Conservation (phyloP, 2,329 filamentous ascomycete genomes). For the Fusarium chaquense region DNA sequence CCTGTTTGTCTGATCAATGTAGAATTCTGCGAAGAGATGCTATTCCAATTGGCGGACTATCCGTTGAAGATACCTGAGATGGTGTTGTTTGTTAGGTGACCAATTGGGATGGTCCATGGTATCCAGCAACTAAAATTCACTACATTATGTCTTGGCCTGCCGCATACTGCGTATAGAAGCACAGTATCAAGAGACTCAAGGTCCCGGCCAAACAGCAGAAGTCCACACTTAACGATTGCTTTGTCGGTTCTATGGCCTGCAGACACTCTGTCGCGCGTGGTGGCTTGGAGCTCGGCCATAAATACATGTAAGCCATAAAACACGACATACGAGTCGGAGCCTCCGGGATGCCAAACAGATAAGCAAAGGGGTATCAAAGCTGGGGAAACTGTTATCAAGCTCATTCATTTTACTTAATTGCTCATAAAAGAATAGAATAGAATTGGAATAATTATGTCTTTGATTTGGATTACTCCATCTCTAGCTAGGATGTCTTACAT, state of each 20-base stretch:
- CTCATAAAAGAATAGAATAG: too few species aligned
- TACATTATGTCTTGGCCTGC: background rate
- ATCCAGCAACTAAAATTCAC: background rate
- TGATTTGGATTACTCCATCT: background rate
- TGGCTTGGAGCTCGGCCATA: background rate
- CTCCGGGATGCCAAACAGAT: background rate
- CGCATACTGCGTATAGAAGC: background rate
- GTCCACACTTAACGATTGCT: background rate
- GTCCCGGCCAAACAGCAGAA: background rate
- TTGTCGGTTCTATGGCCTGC: background rate
- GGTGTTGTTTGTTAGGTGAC: background rate
- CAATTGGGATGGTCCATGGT: background rate
- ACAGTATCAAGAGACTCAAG: background rate
- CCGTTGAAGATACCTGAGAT: background rate
- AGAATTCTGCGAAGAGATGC: background rate
- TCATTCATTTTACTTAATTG: background rate
- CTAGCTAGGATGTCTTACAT: background rate
- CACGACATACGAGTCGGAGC: background rate
- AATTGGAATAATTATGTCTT: background rate
- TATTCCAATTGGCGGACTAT: background rate
- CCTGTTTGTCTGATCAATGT: background rate
- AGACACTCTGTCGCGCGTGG: background rate
- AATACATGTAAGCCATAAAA: background rate
- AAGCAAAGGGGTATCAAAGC: background rate
- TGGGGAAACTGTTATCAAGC: background rate